phyloP scores from a whole-genome alignment of 352 stramenopile species.

The Thraustotheca clavata region DNA sequence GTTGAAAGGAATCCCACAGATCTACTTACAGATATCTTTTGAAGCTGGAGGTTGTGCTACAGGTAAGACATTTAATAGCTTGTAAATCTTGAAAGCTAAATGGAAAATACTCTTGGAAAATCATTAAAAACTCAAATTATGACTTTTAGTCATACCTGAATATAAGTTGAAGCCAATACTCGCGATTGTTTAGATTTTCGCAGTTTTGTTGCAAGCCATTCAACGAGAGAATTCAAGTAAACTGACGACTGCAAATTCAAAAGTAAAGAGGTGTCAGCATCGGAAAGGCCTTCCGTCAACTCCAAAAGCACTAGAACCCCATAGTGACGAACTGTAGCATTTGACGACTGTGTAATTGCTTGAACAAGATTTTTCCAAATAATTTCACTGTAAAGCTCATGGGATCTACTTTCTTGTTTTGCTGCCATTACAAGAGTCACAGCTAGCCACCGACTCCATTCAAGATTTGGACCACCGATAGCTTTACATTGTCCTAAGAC shows the following conservation, averaged over 20 bases:
- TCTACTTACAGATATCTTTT: not conserved
- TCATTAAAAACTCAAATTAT: not conserved
- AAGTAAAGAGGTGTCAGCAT: not conserved
- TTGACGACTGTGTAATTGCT: not conserved
- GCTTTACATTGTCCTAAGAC: not conserved
- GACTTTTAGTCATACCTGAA: not conserved
- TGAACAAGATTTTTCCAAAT: constrained; percentile 4
- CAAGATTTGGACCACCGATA: not conserved
- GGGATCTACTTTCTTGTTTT: not conserved
- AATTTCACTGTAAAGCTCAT: not conserved
- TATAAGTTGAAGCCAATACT: not conserved
- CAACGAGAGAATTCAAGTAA: not conserved
- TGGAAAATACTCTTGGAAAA: not conserved
- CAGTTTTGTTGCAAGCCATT: constrained; percentile 14
- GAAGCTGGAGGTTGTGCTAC: not conserved
- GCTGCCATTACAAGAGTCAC: not conserved
- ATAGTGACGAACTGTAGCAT: constrained; percentile 11
- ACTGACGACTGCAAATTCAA: not conserved
- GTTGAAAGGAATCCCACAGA: not conserved
- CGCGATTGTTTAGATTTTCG: constrained; percentile 8
- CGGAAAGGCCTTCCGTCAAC: not conserved
- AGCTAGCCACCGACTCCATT: constrained; percentile 3
- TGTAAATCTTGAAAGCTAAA: not conserved
- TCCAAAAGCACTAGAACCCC: not conserved
- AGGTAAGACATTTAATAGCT: not conserved